Conservation (phyloP, 129 eudicot species). For the Erigeron canadensis region DNA sequence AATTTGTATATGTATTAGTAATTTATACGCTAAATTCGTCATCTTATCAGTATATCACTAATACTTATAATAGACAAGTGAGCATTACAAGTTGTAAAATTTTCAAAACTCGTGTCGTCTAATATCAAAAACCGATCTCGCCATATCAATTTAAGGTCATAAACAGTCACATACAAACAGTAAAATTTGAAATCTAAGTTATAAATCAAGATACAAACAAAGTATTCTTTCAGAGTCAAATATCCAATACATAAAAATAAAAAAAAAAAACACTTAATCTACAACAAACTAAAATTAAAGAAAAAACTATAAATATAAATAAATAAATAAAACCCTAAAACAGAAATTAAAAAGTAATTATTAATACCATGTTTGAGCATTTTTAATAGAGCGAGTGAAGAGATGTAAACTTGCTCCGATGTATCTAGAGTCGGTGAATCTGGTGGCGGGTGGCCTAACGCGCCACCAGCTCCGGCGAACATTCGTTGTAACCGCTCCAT, state of each 20-base stretch:
- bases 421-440: conserved; percentile 82
- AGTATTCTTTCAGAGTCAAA: neutral
- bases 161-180: too few species aligned
- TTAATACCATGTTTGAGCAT: conserved; percentile 94
- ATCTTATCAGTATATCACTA: too few species aligned
- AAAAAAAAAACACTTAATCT: neutral
- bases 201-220: neutral
- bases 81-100: too few species aligned
- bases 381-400: conserved; percentile 84
- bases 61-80: too few species aligned
- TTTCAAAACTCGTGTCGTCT: too few species aligned
- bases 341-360: neutral
- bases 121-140: too few species aligned
- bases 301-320: neutral
- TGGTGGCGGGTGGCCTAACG: conserved; percentile 83
- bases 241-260: neutral
- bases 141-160: too few species aligned
- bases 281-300: neutral
- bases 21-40: too few species aligned
- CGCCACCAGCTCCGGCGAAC: conserved; percentile 98
- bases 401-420: conserved; percentile 49
- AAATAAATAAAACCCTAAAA: neutral
- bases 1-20: too few species aligned
- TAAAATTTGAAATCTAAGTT: neutral
- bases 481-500: conserved; percentile 15